Percentiles rank a stretch among this genome's conserved stretches.
Evolutionary conservation across 805 yeast species (phyloP).

Genomic region (Nakazawaea peltata): DNA sequence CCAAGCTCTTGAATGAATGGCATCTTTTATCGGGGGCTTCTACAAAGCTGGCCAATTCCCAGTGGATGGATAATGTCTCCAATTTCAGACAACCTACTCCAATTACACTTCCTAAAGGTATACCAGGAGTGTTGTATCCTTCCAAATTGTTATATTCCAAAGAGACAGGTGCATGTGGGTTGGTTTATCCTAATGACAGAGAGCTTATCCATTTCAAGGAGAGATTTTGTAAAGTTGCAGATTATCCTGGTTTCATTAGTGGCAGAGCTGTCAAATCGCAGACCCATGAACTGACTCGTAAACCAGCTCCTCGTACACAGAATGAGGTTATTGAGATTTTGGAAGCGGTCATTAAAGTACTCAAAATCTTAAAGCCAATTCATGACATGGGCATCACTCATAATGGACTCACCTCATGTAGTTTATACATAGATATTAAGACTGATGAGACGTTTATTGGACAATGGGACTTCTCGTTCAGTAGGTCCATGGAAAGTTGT

Average conservation of each 20-base stretch:
- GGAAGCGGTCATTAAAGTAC: slow-evolving; percentile 14
- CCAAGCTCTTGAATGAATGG: slow-evolving; percentile 10
- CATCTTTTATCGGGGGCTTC: slow-evolving; percentile 3
- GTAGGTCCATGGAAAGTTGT: slow-evolving; percentile 32
- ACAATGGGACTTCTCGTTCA: slow-evolving; percentile 42
- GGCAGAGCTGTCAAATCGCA: slow-evolving; percentile 6
- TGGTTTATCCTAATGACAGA: slow-evolving; percentile 4
- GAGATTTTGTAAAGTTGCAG: not conserved
- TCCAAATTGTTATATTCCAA: slow-evolving; percentile 2
- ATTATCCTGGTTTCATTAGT: slow-evolving; percentile 1
- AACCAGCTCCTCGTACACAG: not conserved
- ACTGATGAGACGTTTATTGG: slow-evolving; percentile 25
- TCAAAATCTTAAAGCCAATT: slow-evolving; percentile 19
- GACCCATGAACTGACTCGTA: not conserved
- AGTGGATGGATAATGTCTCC: slow-evolving; percentile 2
- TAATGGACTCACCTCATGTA: slow-evolving; percentile 35
- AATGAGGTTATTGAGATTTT: slow-evolving; percentile 17
- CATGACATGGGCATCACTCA: slow-evolving; percentile 38
- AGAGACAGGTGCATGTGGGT: slow-evolving; percentile 2
- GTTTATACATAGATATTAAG: slow-evolving; percentile 27
- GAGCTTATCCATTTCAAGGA: slow-evolving; percentile 1
- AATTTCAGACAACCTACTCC: not conserved
- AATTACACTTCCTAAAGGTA: slow-evolving; percentile 2
- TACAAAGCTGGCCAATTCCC: not conserved
- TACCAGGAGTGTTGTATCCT: slow-evolving; percentile 7